phyloP scores from a whole-genome alignment of 805 yeast genomes.

The Vanderwaltozyma polyspora region DNA sequence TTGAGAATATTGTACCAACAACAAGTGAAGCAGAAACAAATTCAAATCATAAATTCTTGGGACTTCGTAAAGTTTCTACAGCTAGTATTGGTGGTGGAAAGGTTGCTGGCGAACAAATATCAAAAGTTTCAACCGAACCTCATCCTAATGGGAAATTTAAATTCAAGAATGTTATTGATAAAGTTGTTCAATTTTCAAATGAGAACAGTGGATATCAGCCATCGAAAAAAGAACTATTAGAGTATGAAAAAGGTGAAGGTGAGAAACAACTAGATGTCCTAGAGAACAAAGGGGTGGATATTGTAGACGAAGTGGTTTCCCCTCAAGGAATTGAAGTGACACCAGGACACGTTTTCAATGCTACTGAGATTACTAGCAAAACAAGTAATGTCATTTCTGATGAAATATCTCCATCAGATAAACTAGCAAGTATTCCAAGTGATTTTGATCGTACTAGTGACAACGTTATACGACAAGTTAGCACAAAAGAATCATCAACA shows the following conservation, averaged over 20 bases:
- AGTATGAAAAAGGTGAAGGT: constrained; percentile 1
- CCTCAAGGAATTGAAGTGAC: too few species aligned
- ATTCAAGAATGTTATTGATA: constrained; percentile 20
- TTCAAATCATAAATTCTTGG: too few species aligned
- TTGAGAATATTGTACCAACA: too few species aligned
- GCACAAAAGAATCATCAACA: too few species aligned
- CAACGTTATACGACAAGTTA: too few species aligned
- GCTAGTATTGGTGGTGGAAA: constrained; percentile 1
- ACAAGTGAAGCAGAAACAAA: too few species aligned
- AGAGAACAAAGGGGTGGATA: background rate
- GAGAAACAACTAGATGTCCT: background rate
- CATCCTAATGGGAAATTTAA: constrained; percentile 5
- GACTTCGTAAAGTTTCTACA: constrained; percentile 1
- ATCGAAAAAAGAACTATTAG: constrained; percentile 9
- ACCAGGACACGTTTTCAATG: too few species aligned
- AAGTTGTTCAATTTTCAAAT: constrained; percentile 24
- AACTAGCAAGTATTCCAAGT: too few species aligned
- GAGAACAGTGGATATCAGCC: constrained; percentile 27
- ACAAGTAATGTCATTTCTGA: too few species aligned
- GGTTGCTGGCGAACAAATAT: background rate
- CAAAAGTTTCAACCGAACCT: constrained; percentile 1
- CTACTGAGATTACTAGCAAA: too few species aligned
- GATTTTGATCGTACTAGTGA: too few species aligned
- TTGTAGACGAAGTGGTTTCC: background rate
- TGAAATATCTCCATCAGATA: too few species aligned